Evolutionary conservation across 768 basidiomycete species (phyloP).

Genomic region (Suillus ampliporus): DNA sequence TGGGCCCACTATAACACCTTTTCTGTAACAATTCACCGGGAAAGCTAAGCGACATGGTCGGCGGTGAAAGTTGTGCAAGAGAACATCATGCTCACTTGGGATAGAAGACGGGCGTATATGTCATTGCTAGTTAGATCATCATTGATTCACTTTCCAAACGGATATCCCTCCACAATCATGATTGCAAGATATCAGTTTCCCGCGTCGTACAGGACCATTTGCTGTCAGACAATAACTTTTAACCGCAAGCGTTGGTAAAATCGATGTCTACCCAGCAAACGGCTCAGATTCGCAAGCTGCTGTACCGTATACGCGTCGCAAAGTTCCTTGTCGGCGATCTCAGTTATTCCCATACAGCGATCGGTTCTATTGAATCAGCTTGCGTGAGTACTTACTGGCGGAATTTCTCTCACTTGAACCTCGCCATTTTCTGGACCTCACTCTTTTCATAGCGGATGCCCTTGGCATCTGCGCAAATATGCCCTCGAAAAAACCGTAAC

Average conservation of each 20-base stretch:
- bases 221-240: constrained; percentile 12
- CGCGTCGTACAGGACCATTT: constrained; percentile 3
- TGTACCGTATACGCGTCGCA: constrained; percentile 2
- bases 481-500: constrained; percentile 8
- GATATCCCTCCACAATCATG: too few relatives aligned
- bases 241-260: constrained; percentile 16
- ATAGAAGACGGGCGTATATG: neutral
- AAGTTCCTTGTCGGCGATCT: constrained; percentile 6
- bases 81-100: neutral
- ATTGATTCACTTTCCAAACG: too few relatives aligned
- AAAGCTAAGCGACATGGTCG: neutral
- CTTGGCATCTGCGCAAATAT: constrained; percentile 4
- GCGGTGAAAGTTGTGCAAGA: neutral
- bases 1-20: neutral
- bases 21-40: neutral
- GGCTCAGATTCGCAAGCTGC: constrained; percentile 12
- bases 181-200: too few relatives aligned
- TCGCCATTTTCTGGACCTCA: neutral
- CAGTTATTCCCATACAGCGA: constrained; percentile 6
- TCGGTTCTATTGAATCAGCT: constrained; percentile 11
- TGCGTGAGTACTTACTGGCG: constrained; percentile 15
- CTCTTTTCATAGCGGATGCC: constrained; percentile 13
- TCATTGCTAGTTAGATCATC: too few relatives aligned
- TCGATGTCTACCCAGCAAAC: constrained; percentile 13
- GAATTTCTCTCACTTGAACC: constrained; percentile 7